Evolutionary conservation across 768 basidiomycete genomes (phyloP).

Genomic region (Podaxis pistillaris): DNA sequence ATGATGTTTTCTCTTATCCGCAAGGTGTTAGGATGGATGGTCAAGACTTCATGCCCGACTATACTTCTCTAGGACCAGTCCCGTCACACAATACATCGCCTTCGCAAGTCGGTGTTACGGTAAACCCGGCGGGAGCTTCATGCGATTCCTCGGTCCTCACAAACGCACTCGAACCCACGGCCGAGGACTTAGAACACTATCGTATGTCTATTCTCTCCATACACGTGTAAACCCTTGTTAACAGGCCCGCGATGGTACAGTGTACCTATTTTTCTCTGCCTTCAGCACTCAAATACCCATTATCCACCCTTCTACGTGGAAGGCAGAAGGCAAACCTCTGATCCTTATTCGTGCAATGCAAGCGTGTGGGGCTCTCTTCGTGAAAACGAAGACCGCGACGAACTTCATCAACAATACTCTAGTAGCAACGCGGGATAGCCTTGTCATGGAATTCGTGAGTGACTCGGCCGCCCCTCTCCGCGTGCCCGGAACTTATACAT

Average conservation of each 20-base stretch:
- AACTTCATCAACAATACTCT: conserved; percentile 48
- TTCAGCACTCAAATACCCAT: conserved; percentile 55
- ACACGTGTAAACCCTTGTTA: conserved; percentile 2
- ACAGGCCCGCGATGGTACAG: conserved; percentile 26
- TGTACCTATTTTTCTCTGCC: conserved; percentile 53
- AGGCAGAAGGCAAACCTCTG: conserved; percentile 43
- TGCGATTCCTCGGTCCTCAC: conserved; percentile 31
- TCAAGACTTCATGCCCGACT: conserved; percentile 20
- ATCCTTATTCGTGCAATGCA: conserved; percentile 56
- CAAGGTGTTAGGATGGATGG: conserved; percentile 18
- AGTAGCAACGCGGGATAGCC: conserved; percentile 41
- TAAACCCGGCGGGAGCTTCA: conserved; percentile 6
- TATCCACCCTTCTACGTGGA: conserved; percentile 56
- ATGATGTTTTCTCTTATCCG: conserved; percentile 22
- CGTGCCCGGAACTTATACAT: neutral
- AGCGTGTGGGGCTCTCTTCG: conserved; percentile 61
- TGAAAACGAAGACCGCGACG: conserved; percentile 44
- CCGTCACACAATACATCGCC: neutral
- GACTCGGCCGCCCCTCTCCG: neutral
- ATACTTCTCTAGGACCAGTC: conserved; percentile 9
- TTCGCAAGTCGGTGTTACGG: neutral
- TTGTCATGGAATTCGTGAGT: conserved; percentile 58
- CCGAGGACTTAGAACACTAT: conserved; percentile 55
- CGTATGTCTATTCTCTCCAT: conserved; percentile 37
- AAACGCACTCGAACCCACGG: conserved; percentile 27